Percentiles rank a stretch among this genome's conserved stretches.
Conservation (phyloP, 1,139 yeast genomes). For the Debaryomyces fabryi region DNA sequence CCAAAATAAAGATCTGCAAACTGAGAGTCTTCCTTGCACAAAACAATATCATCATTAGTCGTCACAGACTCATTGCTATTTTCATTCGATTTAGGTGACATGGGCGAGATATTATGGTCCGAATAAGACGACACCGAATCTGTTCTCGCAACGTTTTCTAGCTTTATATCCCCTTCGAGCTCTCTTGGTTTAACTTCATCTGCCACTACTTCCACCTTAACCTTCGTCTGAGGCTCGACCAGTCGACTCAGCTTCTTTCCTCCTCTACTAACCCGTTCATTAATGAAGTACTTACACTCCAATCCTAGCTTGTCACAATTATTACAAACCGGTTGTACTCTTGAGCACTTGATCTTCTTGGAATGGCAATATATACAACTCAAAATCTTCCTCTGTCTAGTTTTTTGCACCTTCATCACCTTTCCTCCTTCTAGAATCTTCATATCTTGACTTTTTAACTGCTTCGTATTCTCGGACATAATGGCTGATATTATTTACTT, state of each 20-base stretch:
- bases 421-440: slow-evolving; percentile 38
- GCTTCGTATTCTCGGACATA: slow-evolving; percentile 7
- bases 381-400: slow-evolving; percentile 58
- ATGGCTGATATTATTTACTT: not conserved
- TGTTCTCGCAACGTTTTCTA: not conserved
- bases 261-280: slow-evolving; percentile 56
- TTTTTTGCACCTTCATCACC: slow-evolving; percentile 58
- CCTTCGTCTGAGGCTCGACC: not conserved
- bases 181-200: not conserved
- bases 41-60: slow-evolving; percentile 7
- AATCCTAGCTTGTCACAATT: slow-evolving; percentile 50
- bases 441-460: slow-evolving; percentile 8
- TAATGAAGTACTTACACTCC: slow-evolving; percentile 57
- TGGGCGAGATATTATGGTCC: slow-evolving; percentile 7
- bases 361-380: slow-evolving; percentile 66
- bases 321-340: slow-evolving; percentile 50
- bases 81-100: slow-evolving; percentile 8
- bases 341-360: slow-evolving; percentile 60
- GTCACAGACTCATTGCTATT: slow-evolving; percentile 8
- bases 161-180: not conserved
- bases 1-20: slow-evolving; percentile 7
- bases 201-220: not conserved
- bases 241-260: slow-evolving; percentile 34
- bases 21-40: slow-evolving; percentile 6
- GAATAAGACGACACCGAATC: slow-evolving; percentile 9